Percentiles rank a stretch among this genome's conserved stretches.
Conservation (phyloP, 2,329 filamentous ascomycete species). For the Macroventuria anomochaeta region DNA sequence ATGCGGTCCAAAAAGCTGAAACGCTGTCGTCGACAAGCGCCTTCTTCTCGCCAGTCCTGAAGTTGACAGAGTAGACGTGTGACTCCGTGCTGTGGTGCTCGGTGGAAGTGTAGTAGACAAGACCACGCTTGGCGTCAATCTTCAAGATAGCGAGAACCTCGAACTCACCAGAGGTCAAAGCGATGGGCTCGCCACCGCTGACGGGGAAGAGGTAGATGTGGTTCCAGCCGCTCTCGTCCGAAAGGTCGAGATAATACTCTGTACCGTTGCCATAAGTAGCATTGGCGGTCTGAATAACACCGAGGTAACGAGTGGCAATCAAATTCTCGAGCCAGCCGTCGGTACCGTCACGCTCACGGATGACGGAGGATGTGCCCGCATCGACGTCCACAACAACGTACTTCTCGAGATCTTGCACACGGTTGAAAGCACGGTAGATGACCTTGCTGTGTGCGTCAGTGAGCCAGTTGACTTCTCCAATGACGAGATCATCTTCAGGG, state of each 20-base stretch:
- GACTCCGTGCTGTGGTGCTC: slow-evolving; percentile 70
- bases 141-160: slow-evolving; percentile 67
- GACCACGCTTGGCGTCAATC: slow-evolving; percentile 61
- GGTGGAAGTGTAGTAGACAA: slow-evolving; percentile 71
- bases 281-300: slow-evolving; percentile 46
- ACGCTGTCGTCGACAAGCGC: slow-evolving; percentile 67
- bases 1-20: slow-evolving; percentile 67
- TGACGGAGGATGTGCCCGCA: slow-evolving; percentile 53
- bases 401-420: slow-evolving; percentile 70
- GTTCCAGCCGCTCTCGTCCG: slow-evolving; percentile 69
- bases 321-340: slow-evolving; percentile 70
- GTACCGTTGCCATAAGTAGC: slow-evolving; percentile 46
- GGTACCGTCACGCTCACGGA: slow-evolving; percentile 64
- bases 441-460: slow-evolving; percentile 67
- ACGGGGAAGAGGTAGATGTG: slow-evolving; percentile 71
- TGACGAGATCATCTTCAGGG: slow-evolving; percentile 65
- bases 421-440: slow-evolving; percentile 71
- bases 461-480: slow-evolving; percentile 73
- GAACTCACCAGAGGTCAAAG: slow-evolving; percentile 70
- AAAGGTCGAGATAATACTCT: slow-evolving; percentile 70
- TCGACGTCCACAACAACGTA: slow-evolving; percentile 65
- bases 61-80: slow-evolving; percentile 71
- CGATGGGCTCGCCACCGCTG: slow-evolving; percentile 60
- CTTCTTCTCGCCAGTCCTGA: slow-evolving; percentile 60
- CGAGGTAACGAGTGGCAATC: slow-evolving; percentile 63